Percentiles rank a stretch among this genome's conserved stretches.
These are phyloP conservation scores for Gilbertella persicaria DNA, from an alignment of 371 early-diverging fungal species.

Conservation along the genomic window DNA sequence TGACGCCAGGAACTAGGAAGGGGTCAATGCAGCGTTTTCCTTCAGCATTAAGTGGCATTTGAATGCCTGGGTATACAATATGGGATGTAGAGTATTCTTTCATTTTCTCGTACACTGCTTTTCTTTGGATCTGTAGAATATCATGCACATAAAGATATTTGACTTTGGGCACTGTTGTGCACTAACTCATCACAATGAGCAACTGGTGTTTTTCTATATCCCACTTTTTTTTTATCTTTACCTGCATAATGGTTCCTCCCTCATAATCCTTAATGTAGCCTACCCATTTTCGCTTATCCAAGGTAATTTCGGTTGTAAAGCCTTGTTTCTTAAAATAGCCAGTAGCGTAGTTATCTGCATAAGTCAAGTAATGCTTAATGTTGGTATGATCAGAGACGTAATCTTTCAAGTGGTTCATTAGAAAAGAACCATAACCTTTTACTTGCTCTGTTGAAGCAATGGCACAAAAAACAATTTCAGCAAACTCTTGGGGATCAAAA, in stretches of 20 bases:
- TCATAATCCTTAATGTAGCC: slow-evolving; percentile 99
- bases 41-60: slow-evolving; percentile 60
- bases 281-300: slow-evolving; percentile 94
- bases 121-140: slow-evolving; percentile 67
- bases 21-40: slow-evolving; percentile 52
- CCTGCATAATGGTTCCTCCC: slow-evolving; percentile 98
- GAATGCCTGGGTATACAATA: slow-evolving; percentile 78
- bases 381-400: slow-evolving; percentile 72
- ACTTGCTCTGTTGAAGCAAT: slow-evolving; percentile 95
- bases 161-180: slow-evolving; percentile 54
- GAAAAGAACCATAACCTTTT: slow-evolving; percentile 94
- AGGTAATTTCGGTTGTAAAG: slow-evolving; percentile 94
- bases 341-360: slow-evolving; percentile 99
- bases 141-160: slow-evolving; percentile 58
- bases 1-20: slow-evolving; percentile 75
- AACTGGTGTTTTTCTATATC: slow-evolving; percentile 65
- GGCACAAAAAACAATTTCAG: slow-evolving; percentile 99
- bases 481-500: slow-evolving; percentile 90
- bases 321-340: slow-evolving; percentile 99
- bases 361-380: slow-evolving; percentile 93
- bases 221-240: slow-evolving; percentile 81
- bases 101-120: slow-evolving; percentile 84
- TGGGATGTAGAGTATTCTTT: slow-evolving; percentile 75
- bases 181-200: slow-evolving; percentile 56
- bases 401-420: slow-evolving; percentile 96